phyloP scores from a whole-genome alignment of 192 early-diverging fungal genomes.

The Geranomyces michiganensis region DNA sequence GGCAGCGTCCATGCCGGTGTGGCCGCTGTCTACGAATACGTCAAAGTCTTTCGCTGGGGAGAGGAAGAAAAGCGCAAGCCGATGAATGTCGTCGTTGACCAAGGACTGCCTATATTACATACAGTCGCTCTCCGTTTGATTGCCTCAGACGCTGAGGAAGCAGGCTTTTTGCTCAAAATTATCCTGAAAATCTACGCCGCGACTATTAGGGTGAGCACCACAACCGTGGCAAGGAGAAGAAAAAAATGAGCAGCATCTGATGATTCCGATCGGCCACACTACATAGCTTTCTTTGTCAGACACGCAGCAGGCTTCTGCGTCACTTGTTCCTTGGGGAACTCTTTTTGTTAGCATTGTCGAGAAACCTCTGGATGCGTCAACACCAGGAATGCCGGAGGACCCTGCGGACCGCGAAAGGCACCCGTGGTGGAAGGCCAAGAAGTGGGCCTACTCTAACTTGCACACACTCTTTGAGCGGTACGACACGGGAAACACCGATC shows the following conservation, averaged over 20 bases:
- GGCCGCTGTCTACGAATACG: constrained; percentile 75
- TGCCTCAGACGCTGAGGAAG: constrained; percentile 66
- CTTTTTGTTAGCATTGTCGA: constrained; percentile 74
- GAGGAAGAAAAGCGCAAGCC: constrained; percentile 63
- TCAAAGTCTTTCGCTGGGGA: constrained; percentile 79
- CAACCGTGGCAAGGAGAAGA: no score
- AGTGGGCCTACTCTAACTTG: constrained; percentile 87
- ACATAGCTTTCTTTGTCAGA: constrained; percentile 44
- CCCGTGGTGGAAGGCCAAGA: constrained; percentile 91
- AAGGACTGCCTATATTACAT: constrained; percentile 77
- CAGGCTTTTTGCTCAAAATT: constrained; percentile 82
- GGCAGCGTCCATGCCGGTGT: constrained; percentile 76
- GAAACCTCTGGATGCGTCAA: constrained; percentile 16
- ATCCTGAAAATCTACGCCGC: constrained; percentile 81
- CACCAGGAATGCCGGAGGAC: constrained; percentile 43
- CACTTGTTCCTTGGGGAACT: constrained; percentile 87
- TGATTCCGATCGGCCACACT: background rate
- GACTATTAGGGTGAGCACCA: constrained; percentile 64
- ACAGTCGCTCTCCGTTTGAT: constrained; percentile 72
- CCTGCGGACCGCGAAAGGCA: constrained; percentile 78
- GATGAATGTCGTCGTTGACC: constrained; percentile 70
- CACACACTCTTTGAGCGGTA: constrained; percentile 76
- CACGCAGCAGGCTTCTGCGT: constrained; percentile 64
- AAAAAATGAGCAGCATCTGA: constrained; percentile 28
- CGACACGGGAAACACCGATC: no score